Percentiles rank a stretch among this genome's conserved stretches.
Conservation (phyloP, 192 early-diverging fungal genomes). For the Coemansia sp. region DNA sequence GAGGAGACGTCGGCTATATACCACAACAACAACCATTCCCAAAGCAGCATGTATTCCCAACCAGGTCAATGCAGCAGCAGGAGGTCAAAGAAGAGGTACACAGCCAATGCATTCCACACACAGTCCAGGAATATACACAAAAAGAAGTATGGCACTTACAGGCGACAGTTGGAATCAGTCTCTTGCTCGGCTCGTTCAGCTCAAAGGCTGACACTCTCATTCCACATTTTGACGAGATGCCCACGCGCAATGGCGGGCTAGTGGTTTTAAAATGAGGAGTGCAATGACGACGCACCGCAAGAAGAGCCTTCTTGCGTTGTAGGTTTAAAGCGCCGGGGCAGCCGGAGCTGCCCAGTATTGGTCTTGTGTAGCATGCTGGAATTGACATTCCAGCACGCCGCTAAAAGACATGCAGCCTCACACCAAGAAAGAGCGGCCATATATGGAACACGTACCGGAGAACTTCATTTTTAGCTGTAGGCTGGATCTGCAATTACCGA, state of each 20-base stretch:
- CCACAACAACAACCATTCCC: background rate
- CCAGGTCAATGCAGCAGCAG: background rate
- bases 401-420: background rate
- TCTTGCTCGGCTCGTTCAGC: conserved; percentile 39
- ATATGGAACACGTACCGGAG: conserved; percentile 29
- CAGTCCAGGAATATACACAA: conserved; percentile 7
- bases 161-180: conserved; percentile 8
- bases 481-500: conserved; percentile 26
- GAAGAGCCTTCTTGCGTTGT: conserved; percentile 1
- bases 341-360: conserved; percentile 8
- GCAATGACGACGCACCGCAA: conserved; percentile 47
- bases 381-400: background rate
- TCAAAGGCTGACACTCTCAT: conserved; percentile 46
- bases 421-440: background rate
- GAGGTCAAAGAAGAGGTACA: background rate
- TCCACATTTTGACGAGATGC: conserved; percentile 12
- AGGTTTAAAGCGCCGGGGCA: conserved; percentile 31
- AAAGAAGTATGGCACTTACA: conserved; percentile 16
- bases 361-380: background rate
- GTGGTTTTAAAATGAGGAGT: conserved; percentile 13
- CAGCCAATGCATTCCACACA: conserved; percentile 1
- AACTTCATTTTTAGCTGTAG: conserved; percentile 47
- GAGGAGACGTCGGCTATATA: conserved; percentile 74
- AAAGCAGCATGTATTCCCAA: conserved; percentile 9
- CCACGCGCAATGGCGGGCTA: background rate